Conservation (phyloP, 1,284 basidiomycete genomes). For the Sporisorium exsertum region DNA sequence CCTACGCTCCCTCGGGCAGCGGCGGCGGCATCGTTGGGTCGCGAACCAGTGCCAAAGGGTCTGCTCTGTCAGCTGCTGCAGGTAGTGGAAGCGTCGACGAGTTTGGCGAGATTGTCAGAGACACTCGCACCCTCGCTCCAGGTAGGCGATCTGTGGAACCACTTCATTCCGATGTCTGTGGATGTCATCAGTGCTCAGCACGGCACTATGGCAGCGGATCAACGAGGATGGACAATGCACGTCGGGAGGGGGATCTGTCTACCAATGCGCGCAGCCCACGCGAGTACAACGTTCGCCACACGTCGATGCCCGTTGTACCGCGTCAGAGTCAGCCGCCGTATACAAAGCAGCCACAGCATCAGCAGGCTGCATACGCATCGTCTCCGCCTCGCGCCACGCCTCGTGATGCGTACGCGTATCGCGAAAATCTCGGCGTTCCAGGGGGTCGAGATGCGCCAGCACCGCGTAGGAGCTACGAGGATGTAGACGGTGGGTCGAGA, state of each 20-base stretch:
- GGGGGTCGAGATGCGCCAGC: constrained; percentile 3
- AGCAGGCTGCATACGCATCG: constrained; percentile 17
- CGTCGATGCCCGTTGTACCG: constrained; percentile 29
- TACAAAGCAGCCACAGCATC: constrained; percentile 16
- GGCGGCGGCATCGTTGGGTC: constrained; percentile 14
- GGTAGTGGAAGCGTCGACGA: constrained; percentile 21
- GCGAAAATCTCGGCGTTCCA: constrained; percentile 15
- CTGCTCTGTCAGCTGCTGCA: constrained; percentile 12
- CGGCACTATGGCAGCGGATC: constrained; percentile 47
- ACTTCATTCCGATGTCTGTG: constrained; percentile 60
- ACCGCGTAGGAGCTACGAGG: constrained; percentile 42
- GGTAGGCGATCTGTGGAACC: constrained; percentile 18
- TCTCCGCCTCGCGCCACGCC: constrained; percentile 18
- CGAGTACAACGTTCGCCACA: constrained; percentile 32
- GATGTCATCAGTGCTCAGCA: constrained; percentile 57
- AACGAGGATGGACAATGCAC: constrained; percentile 1
- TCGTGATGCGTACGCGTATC: constrained; percentile 19
- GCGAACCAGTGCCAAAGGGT: constrained; percentile 17
- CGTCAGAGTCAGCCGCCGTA: constrained; percentile 19
- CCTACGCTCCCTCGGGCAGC: constrained; percentile 10
- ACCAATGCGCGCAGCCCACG: constrained; percentile 9
- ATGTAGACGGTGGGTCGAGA: constrained; percentile 23
- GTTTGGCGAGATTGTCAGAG: constrained; percentile 24
- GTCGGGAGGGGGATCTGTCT: background rate
- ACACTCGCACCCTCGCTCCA: constrained; percentile 6